A percentile compares a stretch with the other conserved stretches of the same genome.
Evolutionary conservation across 2,329 filamentous ascomycete species (phyloP).

Genomic region (Diaporthe helianthi): DNA sequence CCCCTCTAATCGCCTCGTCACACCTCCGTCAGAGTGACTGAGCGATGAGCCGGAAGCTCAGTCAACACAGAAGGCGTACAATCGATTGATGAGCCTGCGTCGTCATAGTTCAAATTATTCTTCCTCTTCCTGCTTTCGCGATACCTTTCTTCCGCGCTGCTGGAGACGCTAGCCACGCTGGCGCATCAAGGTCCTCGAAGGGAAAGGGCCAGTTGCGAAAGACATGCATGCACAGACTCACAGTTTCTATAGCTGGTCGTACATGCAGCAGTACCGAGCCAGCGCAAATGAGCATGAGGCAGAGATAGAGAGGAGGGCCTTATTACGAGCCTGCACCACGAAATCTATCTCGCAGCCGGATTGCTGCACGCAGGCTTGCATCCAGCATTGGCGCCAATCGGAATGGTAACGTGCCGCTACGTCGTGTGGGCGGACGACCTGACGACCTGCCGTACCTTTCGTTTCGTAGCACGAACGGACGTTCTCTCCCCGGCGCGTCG

Average conservation of each 20-base stretch:
- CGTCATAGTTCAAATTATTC: background rate
- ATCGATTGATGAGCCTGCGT: background rate
- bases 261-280: background rate
- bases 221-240: constrained; percentile 16
- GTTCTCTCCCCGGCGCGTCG: background rate
- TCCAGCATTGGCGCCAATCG: constrained; percentile 6
- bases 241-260: background rate
- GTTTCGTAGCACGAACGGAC: background rate
- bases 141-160: constrained; percentile 6
- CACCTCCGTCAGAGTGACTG: constrained; percentile 6
- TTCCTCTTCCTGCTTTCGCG: background rate
- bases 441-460: too few species aligned
- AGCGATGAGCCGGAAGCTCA: background rate
- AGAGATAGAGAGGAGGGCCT: background rate
- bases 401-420: background rate
- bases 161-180: constrained; percentile 7
- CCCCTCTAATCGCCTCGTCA: background rate
- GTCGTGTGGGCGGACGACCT: background rate
- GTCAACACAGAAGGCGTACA: background rate
- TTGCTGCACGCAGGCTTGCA: constrained; percentile 21
- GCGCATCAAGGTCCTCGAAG: background rate
- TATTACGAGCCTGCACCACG: background rate
- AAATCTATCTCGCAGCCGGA: constrained; percentile 21
- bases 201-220: background rate
- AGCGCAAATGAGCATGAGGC: background rate